Evolutionary conservation across 2,329 filamentous ascomycete genomes (phyloP).

Genomic region (Paecilomyces variotii): DNA sequence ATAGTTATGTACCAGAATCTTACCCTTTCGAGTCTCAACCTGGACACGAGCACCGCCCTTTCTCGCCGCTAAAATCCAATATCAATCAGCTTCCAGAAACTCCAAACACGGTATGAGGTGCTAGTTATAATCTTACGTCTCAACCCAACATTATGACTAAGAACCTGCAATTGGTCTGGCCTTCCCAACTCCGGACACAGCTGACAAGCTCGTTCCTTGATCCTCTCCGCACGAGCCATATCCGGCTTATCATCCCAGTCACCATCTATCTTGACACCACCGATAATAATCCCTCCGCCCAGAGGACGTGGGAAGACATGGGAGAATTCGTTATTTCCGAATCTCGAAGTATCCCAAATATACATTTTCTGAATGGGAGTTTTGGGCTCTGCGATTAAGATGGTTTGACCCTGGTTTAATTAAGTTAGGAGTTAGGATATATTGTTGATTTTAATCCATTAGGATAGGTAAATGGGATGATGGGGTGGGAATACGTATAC

Average conservation of each 20-base stretch:
- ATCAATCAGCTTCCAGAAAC: background rate
- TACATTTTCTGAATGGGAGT: constrained; percentile 1
- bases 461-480: background rate
- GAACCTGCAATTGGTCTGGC: background rate
- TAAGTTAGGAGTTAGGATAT: background rate
- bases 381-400: constrained; percentile 1
- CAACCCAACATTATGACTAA: constrained; percentile 3
- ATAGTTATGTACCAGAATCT: background rate
- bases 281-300: constrained; percentile 2
- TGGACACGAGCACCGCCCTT: constrained; percentile 2
- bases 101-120: background rate
- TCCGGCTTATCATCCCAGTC: constrained; percentile 1
- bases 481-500: too few relatives aligned
- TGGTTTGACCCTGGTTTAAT: background rate
- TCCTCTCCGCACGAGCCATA: constrained; percentile 2
- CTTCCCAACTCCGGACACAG: constrained; percentile 2
- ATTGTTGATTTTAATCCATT: too few relatives aligned
- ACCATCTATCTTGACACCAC: background rate
- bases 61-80: background rate
- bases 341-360: background rate
- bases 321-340: background rate
- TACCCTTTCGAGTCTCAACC: background rate
- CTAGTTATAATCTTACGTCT: background rate
- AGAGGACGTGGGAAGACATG: constrained; percentile 2
- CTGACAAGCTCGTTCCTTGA: constrained; percentile 1